Percentiles rank a stretch among this genome's conserved stretches.
phyloP scores from a whole-genome alignment of 1,139 yeast genomes.

The Scheffersomyces insectosa region DNA sequence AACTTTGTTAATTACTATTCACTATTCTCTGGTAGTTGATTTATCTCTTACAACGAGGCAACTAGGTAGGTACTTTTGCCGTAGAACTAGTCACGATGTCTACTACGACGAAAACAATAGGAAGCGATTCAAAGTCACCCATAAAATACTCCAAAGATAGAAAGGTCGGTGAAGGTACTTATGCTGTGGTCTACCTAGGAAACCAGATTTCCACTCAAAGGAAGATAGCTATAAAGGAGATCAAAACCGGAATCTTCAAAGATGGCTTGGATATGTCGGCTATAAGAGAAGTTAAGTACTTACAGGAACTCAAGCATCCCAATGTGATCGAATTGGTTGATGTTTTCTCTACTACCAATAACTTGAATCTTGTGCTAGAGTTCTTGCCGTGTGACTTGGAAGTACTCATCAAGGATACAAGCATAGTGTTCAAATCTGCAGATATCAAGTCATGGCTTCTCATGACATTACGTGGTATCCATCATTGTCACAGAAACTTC shows the following conservation, averaged over 20 bases:
- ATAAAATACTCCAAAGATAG: slow-evolving; percentile 54
- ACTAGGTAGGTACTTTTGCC: too few species aligned
- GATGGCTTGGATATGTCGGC: slow-evolving; percentile 99
- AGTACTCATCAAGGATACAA: slow-evolving; percentile 78
- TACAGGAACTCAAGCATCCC: slow-evolving; percentile 80
- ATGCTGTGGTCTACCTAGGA: slow-evolving; percentile 94
- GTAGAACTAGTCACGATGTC: neutral
- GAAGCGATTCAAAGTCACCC: neutral
- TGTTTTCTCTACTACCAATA: slow-evolving; percentile 72
- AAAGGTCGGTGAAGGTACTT: slow-evolving; percentile 98
- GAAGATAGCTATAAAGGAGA: slow-evolving; percentile 88
- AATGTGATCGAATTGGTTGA: slow-evolving; percentile 88
- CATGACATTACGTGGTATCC: slow-evolving; percentile 91
- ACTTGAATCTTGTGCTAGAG: slow-evolving; percentile 84
- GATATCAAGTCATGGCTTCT: slow-evolving; percentile 93
- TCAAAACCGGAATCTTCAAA: slow-evolving; percentile 90
- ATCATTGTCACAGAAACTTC: slow-evolving; percentile 91
- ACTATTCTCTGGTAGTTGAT: too few species aligned
- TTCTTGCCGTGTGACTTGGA: slow-evolving; percentile 91
- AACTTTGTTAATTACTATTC: too few species aligned
- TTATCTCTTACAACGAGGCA: too few species aligned
- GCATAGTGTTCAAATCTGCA: slow-evolving; percentile 75
- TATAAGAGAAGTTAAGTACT: slow-evolving; percentile 87
- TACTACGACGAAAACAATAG: neutral
- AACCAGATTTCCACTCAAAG: slow-evolving; percentile 57